Percentiles rank a stretch among this genome's conserved stretches.
Conservation (phyloP, 192 early-diverging fungal species). For the Mortierella claussenii region DNA sequence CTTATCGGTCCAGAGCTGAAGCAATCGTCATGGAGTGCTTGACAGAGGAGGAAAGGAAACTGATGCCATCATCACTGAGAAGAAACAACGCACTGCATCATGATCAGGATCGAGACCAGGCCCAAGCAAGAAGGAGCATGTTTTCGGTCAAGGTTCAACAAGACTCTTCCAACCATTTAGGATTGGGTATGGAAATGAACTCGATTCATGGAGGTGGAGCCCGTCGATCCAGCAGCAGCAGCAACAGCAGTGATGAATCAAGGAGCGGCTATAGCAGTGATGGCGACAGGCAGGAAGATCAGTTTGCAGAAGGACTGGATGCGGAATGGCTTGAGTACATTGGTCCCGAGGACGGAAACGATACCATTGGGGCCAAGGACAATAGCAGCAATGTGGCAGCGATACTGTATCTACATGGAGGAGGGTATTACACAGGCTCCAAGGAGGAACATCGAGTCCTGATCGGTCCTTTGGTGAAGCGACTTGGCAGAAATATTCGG, state of each 20-base stretch:
- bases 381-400: constrained; percentile 39
- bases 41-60: constrained; percentile 18
- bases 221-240: too few relatives aligned
- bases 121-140: background rate
- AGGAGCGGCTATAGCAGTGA: background rate
- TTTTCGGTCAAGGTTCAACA: constrained; percentile 6
- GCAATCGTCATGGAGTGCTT: constrained; percentile 17
- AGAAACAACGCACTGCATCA: background rate
- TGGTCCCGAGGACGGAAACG: background rate
- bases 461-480: constrained; percentile 37
- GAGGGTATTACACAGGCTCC: constrained; percentile 68
- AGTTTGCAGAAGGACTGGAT: constrained; percentile 30
- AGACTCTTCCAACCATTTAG: background rate
- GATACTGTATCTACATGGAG: constrained; percentile 81
- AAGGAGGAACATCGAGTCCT: constrained; percentile 56
- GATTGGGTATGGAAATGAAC: background rate
- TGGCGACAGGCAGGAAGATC: background rate
- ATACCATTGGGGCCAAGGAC: background rate
- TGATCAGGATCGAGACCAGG: background rate
- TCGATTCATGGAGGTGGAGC: background rate
- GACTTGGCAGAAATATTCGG: constrained; percentile 21
- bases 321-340: constrained; percentile 42
- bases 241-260: too few relatives aligned
- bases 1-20: constrained; percentile 25
- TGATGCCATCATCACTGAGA: background rate